Evolutionary conservation across 768 basidiomycete species (phyloP).

Genomic region (Panellus pusillus): DNA sequence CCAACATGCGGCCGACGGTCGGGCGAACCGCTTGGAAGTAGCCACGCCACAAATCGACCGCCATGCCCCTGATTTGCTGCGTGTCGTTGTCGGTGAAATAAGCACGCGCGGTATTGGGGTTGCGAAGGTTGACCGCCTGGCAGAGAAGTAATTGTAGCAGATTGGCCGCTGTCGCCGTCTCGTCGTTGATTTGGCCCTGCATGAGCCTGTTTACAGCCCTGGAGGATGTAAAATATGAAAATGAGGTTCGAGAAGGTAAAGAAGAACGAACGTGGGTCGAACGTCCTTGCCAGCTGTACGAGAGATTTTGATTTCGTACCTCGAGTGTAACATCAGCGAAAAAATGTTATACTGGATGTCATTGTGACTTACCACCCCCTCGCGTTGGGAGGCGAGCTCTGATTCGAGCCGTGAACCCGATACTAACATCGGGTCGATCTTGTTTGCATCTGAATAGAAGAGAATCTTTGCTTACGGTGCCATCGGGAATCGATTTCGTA

Average conservation of each 20-base stretch:
- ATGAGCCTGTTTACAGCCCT: slow-evolving; percentile 12
- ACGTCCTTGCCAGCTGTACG: slow-evolving; percentile 31
- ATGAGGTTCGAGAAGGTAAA: neutral
- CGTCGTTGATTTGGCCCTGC: slow-evolving; percentile 4
- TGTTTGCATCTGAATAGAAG: slow-evolving; percentile 5
- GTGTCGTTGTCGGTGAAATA: slow-evolving; percentile 30
- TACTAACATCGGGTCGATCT: slow-evolving; percentile 26
- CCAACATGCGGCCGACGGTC: slow-evolving; percentile 25
- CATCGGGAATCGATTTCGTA: neutral
- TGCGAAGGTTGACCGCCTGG: slow-evolving; percentile 33
- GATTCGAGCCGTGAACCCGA: slow-evolving; percentile 34
- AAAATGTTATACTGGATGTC: no score
- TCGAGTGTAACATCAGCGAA: no score
- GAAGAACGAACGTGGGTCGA: slow-evolving; percentile 28
- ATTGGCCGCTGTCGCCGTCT: slow-evolving; percentile 31
- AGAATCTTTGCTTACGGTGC: neutral
- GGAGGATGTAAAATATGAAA: neutral
- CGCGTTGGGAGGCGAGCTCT: slow-evolving; percentile 6
- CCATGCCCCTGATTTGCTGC: slow-evolving; percentile 3
- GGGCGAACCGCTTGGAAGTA: slow-evolving; percentile 42
- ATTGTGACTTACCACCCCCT: slow-evolving; percentile 6
- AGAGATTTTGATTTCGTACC: slow-evolving; percentile 23
- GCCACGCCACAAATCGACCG: slow-evolving; percentile 35
- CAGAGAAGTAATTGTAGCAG: slow-evolving; percentile 35
- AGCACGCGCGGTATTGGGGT: slow-evolving; percentile 33